phyloP scores from a whole-genome alignment of 1,139 yeast species.

The Taiozyma sp. region DNA sequence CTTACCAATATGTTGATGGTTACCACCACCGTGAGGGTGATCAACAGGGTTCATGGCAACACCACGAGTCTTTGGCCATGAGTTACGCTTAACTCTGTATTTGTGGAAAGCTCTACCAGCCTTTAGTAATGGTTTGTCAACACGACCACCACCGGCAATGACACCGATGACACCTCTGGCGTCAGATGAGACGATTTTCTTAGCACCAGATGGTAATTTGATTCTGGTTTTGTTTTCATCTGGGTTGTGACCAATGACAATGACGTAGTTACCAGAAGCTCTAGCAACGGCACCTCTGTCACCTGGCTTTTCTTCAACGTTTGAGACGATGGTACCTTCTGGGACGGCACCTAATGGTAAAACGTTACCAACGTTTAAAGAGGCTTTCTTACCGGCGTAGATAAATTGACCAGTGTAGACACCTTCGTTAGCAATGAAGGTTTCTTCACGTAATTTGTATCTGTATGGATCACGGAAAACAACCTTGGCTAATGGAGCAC shows the following conservation, averaged over 20 bases:
- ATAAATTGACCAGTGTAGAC: slow-evolving; percentile 98
- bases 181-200: slow-evolving; percentile 90
- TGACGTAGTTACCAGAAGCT: slow-evolving; percentile 99
- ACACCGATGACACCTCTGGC: slow-evolving; percentile 99
- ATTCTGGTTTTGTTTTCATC: slow-evolving; percentile 99
- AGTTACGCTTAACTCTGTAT: slow-evolving; percentile 98
- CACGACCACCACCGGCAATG: slow-evolving; percentile 99
- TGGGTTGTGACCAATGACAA: slow-evolving; percentile 98
- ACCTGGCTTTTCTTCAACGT: slow-evolving; percentile 99
- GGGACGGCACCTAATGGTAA: slow-evolving; percentile 97
- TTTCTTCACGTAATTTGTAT: slow-evolving; percentile 97
- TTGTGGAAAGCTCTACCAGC: slow-evolving; percentile 99
- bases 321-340: slow-evolving; percentile 98
- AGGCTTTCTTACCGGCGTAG: slow-evolving; percentile 99
- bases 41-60: slow-evolving; percentile 99
- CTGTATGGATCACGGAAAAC: slow-evolving; percentile 99
- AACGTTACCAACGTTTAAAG: slow-evolving; percentile 95
- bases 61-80: slow-evolving; percentile 99
- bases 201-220: slow-evolving; percentile 98
- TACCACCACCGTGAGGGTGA: slow-evolving; percentile 99
- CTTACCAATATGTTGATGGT: slow-evolving; percentile 99
- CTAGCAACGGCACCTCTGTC: slow-evolving; percentile 99
- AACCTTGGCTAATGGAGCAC: slow-evolving; percentile 99
- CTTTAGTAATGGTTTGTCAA: slow-evolving; percentile 98
- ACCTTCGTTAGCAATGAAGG: slow-evolving; percentile 99